Evolutionary conservation across 257 asterid genomes (phyloP).

Genomic region (Ligustrum vulgare): DNA sequence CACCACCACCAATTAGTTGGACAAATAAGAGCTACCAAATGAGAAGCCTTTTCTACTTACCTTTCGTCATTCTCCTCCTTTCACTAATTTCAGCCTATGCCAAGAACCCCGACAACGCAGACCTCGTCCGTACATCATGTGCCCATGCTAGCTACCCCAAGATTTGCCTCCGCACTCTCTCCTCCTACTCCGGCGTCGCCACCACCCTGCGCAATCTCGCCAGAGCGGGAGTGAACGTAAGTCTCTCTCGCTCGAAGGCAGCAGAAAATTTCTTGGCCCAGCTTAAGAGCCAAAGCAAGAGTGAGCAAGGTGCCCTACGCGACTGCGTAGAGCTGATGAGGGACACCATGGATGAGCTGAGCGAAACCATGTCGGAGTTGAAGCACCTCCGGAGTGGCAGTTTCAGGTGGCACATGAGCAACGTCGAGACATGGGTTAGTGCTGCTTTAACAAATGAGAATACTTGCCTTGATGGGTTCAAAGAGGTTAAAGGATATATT

Average conservation of each 20-base stretch:
- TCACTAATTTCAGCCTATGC: constrained; percentile 13
- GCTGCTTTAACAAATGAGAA: constrained; percentile 91
- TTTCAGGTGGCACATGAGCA: constrained; percentile 89
- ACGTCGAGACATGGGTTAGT: constrained; percentile 92
- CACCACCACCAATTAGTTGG: not conserved
- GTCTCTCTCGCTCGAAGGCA: constrained; percentile 55
- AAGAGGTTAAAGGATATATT: constrained; percentile 52
- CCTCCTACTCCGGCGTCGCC: constrained; percentile 62
- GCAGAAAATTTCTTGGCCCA: constrained; percentile 41
- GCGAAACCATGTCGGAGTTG: constrained; percentile 58
- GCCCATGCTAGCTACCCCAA: constrained; percentile 88
- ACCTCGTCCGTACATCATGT: constrained; percentile 66
- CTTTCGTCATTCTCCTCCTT: constrained; percentile 29
- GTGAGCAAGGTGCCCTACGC: constrained; percentile 53
- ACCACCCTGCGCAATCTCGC: constrained; percentile 71
- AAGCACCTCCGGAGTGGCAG: constrained; percentile 60
- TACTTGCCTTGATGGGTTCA: constrained; percentile 86
- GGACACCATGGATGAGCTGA: constrained; percentile 65
- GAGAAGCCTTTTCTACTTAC: constrained; percentile 17
- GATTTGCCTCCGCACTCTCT: constrained; percentile 75
- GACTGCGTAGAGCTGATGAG: constrained; percentile 82
- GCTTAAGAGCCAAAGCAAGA: constrained; percentile 39
- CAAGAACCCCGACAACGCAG: constrained; percentile 23
- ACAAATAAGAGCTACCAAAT: not conserved
- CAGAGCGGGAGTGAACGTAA: constrained; percentile 62